Conservation (phyloP, 768 basidiomycete species). For the Tephrocybe rancida region DNA sequence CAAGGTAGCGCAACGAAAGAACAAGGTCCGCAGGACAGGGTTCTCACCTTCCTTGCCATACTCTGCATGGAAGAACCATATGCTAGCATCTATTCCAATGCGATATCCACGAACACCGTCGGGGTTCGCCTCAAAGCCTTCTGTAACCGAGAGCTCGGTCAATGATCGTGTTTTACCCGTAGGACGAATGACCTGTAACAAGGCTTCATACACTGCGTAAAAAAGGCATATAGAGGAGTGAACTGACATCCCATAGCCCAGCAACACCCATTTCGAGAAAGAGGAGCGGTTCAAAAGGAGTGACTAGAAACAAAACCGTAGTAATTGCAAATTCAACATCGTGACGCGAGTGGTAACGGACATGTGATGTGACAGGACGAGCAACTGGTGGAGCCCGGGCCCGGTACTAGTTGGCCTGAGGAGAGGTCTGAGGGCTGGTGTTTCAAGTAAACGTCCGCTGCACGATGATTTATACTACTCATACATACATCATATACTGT, state of each 20-base stretch:
- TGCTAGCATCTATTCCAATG: constrained; percentile 86
- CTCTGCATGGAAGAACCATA: constrained; percentile 82
- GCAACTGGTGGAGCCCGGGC: no score
- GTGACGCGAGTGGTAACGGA: no score
- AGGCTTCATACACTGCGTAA: neutral
- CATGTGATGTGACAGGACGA: no score
- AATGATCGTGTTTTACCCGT: constrained; percentile 74
- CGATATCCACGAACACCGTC: constrained; percentile 71
- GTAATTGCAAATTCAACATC: no score
- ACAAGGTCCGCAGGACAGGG: constrained; percentile 78
- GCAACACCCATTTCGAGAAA: constrained; percentile 35
- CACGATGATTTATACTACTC: neutral
- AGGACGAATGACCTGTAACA: constrained; percentile 63
- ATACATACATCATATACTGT: constrained; percentile 13
- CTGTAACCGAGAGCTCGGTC: constrained; percentile 71
- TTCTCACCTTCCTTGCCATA: constrained; percentile 83
- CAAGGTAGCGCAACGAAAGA: constrained; percentile 84
- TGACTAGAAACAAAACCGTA: no score
- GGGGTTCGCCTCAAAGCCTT: constrained; percentile 74
- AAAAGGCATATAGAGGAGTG: neutral
- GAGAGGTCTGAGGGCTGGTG: no score
- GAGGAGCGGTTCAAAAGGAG: neutral
- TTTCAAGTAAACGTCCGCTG: no score
- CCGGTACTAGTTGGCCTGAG: no score
- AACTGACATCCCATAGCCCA: constrained; percentile 35